Base-by-base conservation (phyloP, 1,284 basidiomycete genomes). In the Ganoderma multipileum region DNA sequence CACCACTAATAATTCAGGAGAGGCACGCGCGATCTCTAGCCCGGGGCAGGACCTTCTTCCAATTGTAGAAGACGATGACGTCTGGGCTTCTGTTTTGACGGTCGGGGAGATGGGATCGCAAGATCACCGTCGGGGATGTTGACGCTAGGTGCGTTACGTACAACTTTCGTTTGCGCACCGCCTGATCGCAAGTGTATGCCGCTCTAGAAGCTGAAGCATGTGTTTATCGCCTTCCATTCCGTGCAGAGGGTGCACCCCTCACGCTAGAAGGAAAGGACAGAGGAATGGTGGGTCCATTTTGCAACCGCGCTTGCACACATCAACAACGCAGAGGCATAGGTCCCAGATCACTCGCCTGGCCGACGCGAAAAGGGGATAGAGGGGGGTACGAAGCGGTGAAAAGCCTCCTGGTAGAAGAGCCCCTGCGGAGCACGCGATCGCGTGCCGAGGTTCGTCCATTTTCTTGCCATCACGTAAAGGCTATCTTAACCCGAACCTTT, bases 391-490 rank as follows among this genome's bases (percentile, higher is more conserved):
- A 60, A 23, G 39, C 36, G 16, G 58, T 39, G 39, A 57, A 47
- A 44, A 39, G 42, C 54, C 55, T 61, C 23, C 52, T 44, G 63
- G 67, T 62, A 57, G 63, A 66, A 61, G 33, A 30, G 26, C 61
- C 44, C 61, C 57, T 66, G n/a, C n/a, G 39, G 57, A 44, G 38
- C 64, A 65, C 60, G 64, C 52, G 60, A 60, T 47, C n/a, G 41
- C 28, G 1, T 33, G 28, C 68, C 65, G 68, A 69, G 57, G 65
- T 64, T 63, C 61, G 68, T 66, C 68, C 68, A 55, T 57, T 12
- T 6, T n/a, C 18, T 54, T n/a, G 41, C 14, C 44, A 33, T 41
- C 41, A 18, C 23, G 47, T 52, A 63, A 60, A 54, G 36, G 50
- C 20, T 44, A 52, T 42, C 38, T 52, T 58, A 7, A 28, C 16